Conservation (phyloP, 1,284 basidiomycete genomes). For the Trichosporon coremiiforme region DNA sequence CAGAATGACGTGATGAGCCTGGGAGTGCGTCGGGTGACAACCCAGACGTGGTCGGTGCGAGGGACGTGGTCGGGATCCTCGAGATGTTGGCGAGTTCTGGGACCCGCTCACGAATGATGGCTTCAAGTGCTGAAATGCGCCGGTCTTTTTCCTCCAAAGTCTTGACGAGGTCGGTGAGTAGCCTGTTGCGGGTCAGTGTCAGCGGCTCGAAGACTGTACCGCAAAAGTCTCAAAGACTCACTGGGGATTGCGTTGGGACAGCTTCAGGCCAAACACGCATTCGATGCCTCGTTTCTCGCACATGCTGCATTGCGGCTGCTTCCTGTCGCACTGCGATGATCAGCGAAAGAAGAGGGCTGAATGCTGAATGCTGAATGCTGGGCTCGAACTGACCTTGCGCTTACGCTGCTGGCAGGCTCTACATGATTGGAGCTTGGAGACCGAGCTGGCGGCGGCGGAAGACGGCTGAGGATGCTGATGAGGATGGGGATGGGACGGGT, state of each 20-base stretch:
- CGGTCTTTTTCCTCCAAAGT: conserved; percentile 10
- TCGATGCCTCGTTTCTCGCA: conserved; percentile 26
- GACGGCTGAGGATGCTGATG: not conserved
- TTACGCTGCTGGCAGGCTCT: conserved; percentile 29
- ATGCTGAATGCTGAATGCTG: no score
- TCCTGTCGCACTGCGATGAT: conserved; percentile 22
- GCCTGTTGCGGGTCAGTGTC: not conserved
- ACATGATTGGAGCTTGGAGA: conserved; percentile 24
- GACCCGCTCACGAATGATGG: conserved; percentile 10
- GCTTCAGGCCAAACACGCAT: conserved; percentile 27
- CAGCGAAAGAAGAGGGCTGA: not conserved
- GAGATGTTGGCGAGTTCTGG: conserved; percentile 12
- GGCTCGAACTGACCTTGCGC: conserved; percentile 22
- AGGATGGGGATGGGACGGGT: not conserved
- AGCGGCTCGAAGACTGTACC: no score
- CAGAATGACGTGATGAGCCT: not conserved
- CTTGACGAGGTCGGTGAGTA: conserved; percentile 4
- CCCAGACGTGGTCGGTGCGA: not conserved
- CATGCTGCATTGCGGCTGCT: conserved; percentile 25
- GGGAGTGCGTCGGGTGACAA: not conserved
- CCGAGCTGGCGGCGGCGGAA: not conserved
- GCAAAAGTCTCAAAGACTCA: no score
- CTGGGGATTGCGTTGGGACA: conserved; percentile 10
- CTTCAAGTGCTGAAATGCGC: conserved; percentile 13
- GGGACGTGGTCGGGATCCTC: not conserved